Percentiles rank a stretch among this genome's conserved stretches.
Conservation (phyloP, 768 basidiomycete genomes). For the Termitomyces sp. region DNA sequence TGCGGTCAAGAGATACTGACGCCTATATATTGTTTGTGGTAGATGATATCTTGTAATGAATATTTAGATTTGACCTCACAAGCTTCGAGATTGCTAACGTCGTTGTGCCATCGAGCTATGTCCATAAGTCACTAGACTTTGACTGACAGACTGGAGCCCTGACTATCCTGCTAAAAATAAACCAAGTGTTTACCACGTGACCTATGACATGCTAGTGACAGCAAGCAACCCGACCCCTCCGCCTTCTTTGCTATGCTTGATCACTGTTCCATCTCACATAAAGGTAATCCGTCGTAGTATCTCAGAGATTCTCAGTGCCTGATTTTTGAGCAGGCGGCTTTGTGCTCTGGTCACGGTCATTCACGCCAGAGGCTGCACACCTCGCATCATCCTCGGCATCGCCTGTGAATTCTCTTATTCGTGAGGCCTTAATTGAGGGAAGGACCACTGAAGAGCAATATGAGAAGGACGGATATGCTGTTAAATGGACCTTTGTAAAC, state of each 20-base stretch:
- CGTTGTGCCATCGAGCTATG: neutral
- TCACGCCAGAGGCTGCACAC: slow-evolving; percentile 79
- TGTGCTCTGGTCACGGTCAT: slow-evolving; percentile 92
- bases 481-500: slow-evolving; percentile 94
- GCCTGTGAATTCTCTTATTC: slow-evolving; percentile 84
- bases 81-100: neutral
- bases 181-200: neutral
- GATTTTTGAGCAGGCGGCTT: slow-evolving; percentile 63
- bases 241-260: slow-evolving; percentile 63
- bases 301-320: neutral
- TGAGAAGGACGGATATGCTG: slow-evolving; percentile 91
- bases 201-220: neutral
- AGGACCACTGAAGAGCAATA: slow-evolving; percentile 76
- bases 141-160: no score
- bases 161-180: neutral
- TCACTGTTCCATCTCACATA: slow-evolving; percentile 93
- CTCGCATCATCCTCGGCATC: slow-evolving; percentile 68
- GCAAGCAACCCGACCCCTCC: neutral
- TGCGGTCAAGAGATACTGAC: neutral
- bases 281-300: slow-evolving; percentile 44
- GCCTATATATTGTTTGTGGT: neutral
- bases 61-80: neutral
- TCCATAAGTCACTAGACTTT: neutral
- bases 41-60: no score
- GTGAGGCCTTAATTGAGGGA: slow-evolving; percentile 90